phyloP scores from a whole-genome alignment of 306 rosid species.

The Corylus avellana region DNA sequence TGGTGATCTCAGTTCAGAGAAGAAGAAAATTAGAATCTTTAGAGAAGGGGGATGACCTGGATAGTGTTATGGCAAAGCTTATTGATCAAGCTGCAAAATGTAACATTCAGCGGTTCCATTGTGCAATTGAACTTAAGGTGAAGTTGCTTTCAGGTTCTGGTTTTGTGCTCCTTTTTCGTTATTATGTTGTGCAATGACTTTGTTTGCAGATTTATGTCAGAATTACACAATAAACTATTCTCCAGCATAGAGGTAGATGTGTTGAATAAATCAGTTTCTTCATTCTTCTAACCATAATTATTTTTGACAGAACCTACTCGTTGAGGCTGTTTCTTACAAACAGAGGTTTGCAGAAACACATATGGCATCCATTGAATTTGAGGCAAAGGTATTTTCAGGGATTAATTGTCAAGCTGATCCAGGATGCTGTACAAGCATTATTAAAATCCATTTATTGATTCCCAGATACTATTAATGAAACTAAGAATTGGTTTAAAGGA shows the following conservation, averaged over 20 bases:
- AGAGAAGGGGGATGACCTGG: conserved; percentile 60
- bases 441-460: not conserved
- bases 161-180: conserved; percentile 19
- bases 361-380: conserved; percentile 68
- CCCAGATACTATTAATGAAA: not conserved
- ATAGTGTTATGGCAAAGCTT: conserved; percentile 61
- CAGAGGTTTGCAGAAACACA: conserved; percentile 52
- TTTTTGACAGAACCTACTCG: conserved; percentile 61
- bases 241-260: not conserved
- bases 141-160: conserved; percentile 17
- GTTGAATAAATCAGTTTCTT: conserved; percentile 14
- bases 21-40: conserved; percentile 49
- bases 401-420: conserved; percentile 14
- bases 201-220: not conserved
- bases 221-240: not conserved
- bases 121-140: conserved; percentile 75
- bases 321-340: conserved; percentile 57
- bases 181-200: conserved; percentile 17
- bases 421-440: not conserved
- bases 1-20: conserved; percentile 61
- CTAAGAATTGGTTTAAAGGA: not conserved
- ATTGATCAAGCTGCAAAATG: conserved; percentile 57
- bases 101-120: conserved; percentile 54
- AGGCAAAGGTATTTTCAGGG: conserved; percentile 67
- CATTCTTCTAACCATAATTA: conserved; percentile 17